Percentiles rank a stretch among this genome's conserved stretches.
These are phyloP conservation scores for Botrytis aclada DNA, from an alignment of 2,329 filamentous ascomycete genomes.

Conservation along the genomic window DNA sequence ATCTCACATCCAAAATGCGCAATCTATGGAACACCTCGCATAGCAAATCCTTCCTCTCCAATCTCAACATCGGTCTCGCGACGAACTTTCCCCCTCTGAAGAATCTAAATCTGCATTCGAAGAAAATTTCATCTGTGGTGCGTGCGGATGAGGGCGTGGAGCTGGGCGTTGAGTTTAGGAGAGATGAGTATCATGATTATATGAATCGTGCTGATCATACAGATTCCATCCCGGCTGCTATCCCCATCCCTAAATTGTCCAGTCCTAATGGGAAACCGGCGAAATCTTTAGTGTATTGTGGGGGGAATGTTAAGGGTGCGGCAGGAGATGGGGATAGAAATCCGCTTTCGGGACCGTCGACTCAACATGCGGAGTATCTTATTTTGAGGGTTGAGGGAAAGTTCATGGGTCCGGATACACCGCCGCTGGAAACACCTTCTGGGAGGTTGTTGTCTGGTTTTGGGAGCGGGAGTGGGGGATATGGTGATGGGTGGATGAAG, in stretches of 20 bases:
- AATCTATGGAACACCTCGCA: background rate
- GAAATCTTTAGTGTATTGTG: background rate
- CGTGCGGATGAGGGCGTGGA: too few relatives aligned
- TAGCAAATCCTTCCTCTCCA: background rate
- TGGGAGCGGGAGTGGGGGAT: background rate
- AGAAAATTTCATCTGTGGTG: background rate
- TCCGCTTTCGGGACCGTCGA: background rate
- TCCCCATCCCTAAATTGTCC: background rate
- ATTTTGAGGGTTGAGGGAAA: background rate
- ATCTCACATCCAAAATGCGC: background rate
- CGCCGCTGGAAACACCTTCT: background rate
- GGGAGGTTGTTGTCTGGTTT: too few relatives aligned
- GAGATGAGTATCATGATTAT: background rate
- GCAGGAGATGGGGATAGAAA: background rate
- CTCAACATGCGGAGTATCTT: background rate
- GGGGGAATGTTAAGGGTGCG: too few relatives aligned
- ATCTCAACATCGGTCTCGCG: background rate
- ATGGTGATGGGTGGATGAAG: background rate
- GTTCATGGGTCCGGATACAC: background rate
- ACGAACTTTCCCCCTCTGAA: background rate
- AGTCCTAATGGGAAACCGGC: background rate
- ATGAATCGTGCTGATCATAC: background rate
- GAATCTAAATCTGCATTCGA: background rate
- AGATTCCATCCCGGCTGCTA: background rate
- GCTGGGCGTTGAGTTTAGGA: background rate